phyloP scores from a whole-genome alignment of 352 stramenopile species.

The Phytophthora parvispora region DNA sequence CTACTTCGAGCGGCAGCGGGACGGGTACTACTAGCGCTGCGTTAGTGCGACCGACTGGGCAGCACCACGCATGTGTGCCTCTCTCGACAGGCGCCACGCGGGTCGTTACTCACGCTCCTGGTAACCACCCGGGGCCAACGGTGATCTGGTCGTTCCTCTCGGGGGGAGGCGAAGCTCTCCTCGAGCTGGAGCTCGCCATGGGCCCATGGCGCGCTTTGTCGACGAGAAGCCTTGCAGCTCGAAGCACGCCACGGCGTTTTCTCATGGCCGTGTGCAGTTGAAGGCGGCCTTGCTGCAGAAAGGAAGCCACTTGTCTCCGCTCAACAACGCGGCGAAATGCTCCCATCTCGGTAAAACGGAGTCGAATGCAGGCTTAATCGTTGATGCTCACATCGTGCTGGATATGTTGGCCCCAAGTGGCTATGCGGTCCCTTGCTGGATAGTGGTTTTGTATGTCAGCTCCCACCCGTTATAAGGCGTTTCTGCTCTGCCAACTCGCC shows the following conservation, averaged over 20 bases:
- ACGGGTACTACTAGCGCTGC: slow-evolving; percentile 35
- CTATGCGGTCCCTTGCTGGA: background rate
- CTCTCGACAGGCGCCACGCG: slow-evolving; percentile 35
- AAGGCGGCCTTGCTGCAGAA: slow-evolving; percentile 4
- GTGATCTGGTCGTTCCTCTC: slow-evolving; percentile 11
- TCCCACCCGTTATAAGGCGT: background rate
- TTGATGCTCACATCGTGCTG: background rate
- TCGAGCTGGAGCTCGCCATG: background rate
- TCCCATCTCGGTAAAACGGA: slow-evolving; percentile 9
- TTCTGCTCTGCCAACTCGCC: background rate
- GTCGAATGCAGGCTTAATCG: background rate
- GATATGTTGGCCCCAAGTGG: slow-evolving; percentile 1
- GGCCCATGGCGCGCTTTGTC: background rate
- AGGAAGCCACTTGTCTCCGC: slow-evolving; percentile 19
- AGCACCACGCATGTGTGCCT: slow-evolving; percentile 3
- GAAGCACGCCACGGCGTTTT: slow-evolving; percentile 33
- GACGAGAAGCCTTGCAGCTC: background rate
- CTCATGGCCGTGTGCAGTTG: slow-evolving; percentile 23
- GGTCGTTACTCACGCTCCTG: slow-evolving; percentile 16
- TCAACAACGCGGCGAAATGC: slow-evolving; percentile 24
- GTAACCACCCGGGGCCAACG: background rate
- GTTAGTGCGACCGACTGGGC: slow-evolving; percentile 4
- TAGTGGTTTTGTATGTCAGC: background rate
- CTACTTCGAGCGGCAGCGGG: slow-evolving; percentile 55
- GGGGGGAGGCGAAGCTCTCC: no score